Evolutionary conservation across 2,329 filamentous ascomycete genomes (phyloP), one percentile per base, ranked within the genome.

Genomic region (Xylariaceae sp.): DNA sequence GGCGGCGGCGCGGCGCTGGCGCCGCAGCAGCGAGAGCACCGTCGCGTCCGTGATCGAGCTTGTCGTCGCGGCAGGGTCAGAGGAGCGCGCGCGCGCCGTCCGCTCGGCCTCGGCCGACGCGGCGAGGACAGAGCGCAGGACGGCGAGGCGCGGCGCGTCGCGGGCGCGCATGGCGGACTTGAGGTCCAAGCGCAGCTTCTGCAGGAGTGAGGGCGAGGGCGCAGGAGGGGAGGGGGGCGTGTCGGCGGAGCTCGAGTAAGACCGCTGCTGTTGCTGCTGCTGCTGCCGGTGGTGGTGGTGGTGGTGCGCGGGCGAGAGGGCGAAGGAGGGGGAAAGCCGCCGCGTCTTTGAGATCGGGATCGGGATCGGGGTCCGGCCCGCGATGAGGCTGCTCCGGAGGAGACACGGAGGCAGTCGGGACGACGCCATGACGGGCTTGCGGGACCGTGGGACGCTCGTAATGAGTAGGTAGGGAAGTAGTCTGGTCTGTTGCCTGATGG

Each of bases 101-200:
- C 89, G 89, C 55, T 77, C 80, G 21, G 81, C 78, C 58, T 88
- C 89, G 47, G 80, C 77, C 40, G 82, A 77, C 42, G 81, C 73
- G 19, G 81, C 68, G 43, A 89, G 70, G 41, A 89, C 63, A 25
- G 69, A 58, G 45, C 84, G 80, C 31, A 90, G 69, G 23, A 85
- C 82, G 24, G 72, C 63, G 17, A 89, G 73, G 3, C 80, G 76
- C 17, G 74, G 64, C 17, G 67, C 59, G 52, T 83, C 77, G 57
- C 80, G 82, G 46, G 67, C 67, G 38, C 70, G 70, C 77, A 83
- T 81, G 31, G 78, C 77, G 8, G 65, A 58, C 61, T 83, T 83
- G 41, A 83, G 64, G 46, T 83, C 77, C 43, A 55, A 59, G 50
- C 74, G 75, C 49, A 78, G 61, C 57, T 68, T 72, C 34, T 63